Percentiles rank a stretch among this genome's conserved stretches.
Conservation (phyloP, 768 basidiomycete species). For the Rhizopogon vesiculosus region DNA sequence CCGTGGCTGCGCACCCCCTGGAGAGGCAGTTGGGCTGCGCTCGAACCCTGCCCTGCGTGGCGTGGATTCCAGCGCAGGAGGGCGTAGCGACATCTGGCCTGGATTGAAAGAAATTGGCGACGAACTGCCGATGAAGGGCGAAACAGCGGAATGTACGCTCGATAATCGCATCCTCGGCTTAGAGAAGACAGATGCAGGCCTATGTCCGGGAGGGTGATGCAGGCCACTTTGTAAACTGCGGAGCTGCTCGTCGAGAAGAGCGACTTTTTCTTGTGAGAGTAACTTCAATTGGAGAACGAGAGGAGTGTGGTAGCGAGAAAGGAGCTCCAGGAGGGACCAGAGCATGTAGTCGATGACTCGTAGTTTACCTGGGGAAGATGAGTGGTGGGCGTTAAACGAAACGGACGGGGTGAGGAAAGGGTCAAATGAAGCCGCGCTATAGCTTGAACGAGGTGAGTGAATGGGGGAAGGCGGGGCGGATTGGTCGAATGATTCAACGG, state of each 20-base stretch:
- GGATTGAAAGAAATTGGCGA: neutral
- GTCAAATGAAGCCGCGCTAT: conserved; percentile 10
- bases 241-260: conserved; percentile 49
- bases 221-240: conserved; percentile 21
- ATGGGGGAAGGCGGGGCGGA: conserved; percentile 50
- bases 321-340: conserved; percentile 68
- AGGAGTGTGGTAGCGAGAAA: conserved; percentile 59
- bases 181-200: conserved; percentile 51
- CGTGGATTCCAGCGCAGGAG: conserved; percentile 31
- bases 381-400: conserved; percentile 2
- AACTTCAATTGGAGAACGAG: conserved; percentile 62
- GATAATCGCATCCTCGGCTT: conserved; percentile 49
- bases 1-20: conserved; percentile 36
- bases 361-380: conserved; percentile 32
- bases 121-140: conserved; percentile 43
- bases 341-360: conserved; percentile 65
- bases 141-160: conserved; percentile 19
- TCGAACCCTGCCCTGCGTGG: conserved; percentile 37
- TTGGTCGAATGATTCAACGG: conserved; percentile 34
- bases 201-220: conserved; percentile 31
- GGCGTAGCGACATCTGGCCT: neutral
- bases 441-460: conserved; percentile 45
- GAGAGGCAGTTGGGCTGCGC: conserved; percentile 33
- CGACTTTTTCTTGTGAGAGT: conserved; percentile 61
- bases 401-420: conserved; percentile 3